Percentiles rank a stretch among this genome's conserved stretches.
Evolutionary conservation across 108 stramenopile species (phyloP).

Genomic region (Pseudonitzschia pungens): DNA sequence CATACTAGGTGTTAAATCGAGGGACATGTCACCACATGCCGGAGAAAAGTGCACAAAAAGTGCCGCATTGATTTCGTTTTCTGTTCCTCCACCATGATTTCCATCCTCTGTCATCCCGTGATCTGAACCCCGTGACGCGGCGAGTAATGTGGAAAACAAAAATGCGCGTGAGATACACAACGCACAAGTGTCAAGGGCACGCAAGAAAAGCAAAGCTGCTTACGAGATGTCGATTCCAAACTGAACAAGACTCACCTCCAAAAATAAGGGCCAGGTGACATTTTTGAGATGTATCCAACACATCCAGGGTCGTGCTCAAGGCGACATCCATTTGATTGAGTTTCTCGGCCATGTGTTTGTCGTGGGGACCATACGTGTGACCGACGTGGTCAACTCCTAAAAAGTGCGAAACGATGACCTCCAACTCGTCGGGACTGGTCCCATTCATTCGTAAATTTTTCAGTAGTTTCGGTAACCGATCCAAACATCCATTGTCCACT

Average conservation of each 20-base stretch:
- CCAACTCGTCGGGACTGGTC: conserved; percentile 42
- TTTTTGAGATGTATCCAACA: conserved; percentile 46
- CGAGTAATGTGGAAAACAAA: background rate
- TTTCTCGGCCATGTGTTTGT: conserved; percentile 86
- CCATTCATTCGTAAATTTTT: conserved; percentile 39
- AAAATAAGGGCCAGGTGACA: conserved; percentile 70
- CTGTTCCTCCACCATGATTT: conserved; percentile 96
- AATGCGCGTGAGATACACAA: background rate
- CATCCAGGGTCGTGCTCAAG: conserved; percentile 52
- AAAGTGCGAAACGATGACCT: conserved; percentile 86
- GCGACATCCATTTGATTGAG: conserved; percentile 91
- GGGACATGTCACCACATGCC: conserved; percentile 47
- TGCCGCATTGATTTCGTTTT: conserved; percentile 93
- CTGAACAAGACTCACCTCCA: conserved; percentile 33
- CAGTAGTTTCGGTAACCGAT: conserved; percentile 61
- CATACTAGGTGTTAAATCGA: conserved; percentile 30
- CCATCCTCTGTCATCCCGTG: conserved; percentile 99
- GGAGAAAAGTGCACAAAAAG: conserved; percentile 88
- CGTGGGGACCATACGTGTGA: conserved; percentile 92
- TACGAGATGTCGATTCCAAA: no score
- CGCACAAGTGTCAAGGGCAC: no score
- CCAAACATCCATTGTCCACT: conserved; percentile 92
- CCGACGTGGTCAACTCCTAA: conserved; percentile 97
- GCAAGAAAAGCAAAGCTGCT: no score
- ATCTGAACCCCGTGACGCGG: conserved; percentile 43